Evolutionary conservation across 2,329 filamentous ascomycete genomes (phyloP).

Genomic region (Colletotrichum salicis): DNA sequence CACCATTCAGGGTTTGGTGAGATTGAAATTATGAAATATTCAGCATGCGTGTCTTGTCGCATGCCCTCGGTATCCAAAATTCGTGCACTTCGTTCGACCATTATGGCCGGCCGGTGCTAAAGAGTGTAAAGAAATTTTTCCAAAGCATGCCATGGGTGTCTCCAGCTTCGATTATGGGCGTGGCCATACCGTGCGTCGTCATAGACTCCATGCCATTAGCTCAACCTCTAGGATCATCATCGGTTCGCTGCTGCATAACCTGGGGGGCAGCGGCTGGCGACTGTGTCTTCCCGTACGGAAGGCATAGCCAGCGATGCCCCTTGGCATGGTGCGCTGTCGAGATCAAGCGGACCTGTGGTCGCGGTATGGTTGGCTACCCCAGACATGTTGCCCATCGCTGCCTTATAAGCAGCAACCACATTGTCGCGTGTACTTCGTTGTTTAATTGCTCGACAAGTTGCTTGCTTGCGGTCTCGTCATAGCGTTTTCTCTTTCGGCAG

Average conservation of each 20-base stretch:
- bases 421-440: neutral
- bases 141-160: neutral
- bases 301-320: neutral
- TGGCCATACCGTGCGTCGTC: neutral
- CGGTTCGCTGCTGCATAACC: neutral
- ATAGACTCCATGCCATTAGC: neutral
- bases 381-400: neutral
- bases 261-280: neutral
- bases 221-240: neutral
- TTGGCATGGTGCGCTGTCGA: too few relatives aligned
- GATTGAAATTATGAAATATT: conserved; percentile 8
- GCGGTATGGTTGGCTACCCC: neutral
- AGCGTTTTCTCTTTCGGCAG: neutral
- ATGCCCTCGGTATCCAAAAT: conserved; percentile 31
- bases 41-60: conserved; percentile 38
- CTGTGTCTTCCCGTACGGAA: neutral
- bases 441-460: conserved; percentile 1
- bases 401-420: neutral
- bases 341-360: neutral
- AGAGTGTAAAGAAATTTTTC: neutral
- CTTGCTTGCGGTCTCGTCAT: neutral
- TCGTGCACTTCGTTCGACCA: conserved; percentile 8
- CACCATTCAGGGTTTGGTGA: conserved; percentile 1
- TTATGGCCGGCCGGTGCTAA: neutral
- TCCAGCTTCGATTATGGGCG: neutral